Base-by-base conservation (phyloP, 1,284 basidiomycete genomes). In the Meira nashicola region DNA sequence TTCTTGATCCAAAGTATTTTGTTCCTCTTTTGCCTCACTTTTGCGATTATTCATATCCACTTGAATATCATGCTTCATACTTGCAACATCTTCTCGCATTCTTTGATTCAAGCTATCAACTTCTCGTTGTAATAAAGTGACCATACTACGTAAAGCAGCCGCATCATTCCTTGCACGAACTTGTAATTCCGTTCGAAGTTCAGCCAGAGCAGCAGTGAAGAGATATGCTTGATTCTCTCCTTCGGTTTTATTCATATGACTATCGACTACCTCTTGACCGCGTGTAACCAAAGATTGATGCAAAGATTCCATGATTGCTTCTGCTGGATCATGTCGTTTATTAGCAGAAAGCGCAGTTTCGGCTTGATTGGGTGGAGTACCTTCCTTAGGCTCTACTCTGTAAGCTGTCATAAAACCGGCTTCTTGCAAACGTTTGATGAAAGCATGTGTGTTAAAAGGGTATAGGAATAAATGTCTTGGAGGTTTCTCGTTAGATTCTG, bases 31-130 rank as follows among this genome's bases (percentile, higher is more conserved):
- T n/a, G 88, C 86, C 78, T 98, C 95, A 67, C 89, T 89, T 81
- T 94, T 97, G 60, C 93, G 84, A 65, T 87, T 92, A 76, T 95
- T 92, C 70, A 97, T 84, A 60, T 98, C 94, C 84, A 98, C 91
- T 78, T 97, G 92, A 59, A 94, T 89, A 73, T 97, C 92, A 74
- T 96, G 92, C 80, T 92, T 92, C 71, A 99, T 82, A 39, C 85
- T 87, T 23, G 84, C 86, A 44, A 98, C 82, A 71, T 95, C 91
- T 78, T 96, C 92, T 79, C 94, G 94, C 86, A 98, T 89, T 80
- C 89, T 92, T 55, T 89, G 87, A 70, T 89, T 86, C 37, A 97
- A 80, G 2, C 84, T 82, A 74, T 99, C 94, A 11, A 94, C 87
- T 57, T 98, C 95, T 63, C 92, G 83, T 64, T 92, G 85, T 15